Evolutionary conservation across 352 stramenopile genomes (phyloP), one percentile per base, ranked within the genome.

Genomic region (Phytopythium vexans): DNA sequence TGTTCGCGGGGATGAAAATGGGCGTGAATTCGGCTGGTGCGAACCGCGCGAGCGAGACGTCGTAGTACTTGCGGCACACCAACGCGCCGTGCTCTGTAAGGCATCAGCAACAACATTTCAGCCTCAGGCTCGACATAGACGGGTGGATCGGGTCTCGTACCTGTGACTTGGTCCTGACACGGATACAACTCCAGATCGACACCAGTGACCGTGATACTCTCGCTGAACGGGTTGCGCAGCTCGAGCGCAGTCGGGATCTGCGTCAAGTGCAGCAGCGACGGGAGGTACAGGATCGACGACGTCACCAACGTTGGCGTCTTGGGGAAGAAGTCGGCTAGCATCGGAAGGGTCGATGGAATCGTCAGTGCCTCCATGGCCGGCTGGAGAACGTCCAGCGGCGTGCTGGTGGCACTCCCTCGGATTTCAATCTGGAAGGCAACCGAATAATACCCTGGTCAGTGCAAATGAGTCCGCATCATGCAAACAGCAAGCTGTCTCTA

Each of bases 191-290:
- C 46, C 21, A 94, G 48, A 52, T 92, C 81, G 8, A 88, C 72
- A 6, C 39, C 60, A 6, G 67, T 83, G 37, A 94, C 64, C 8
- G 78, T 88, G 54, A 94, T 92, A 39, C 56, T 77, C 58, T 92
- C 78, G 54, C 69, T 86, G 56, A 94, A 94, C 14, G 84, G 82
- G 44, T 94, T 94, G 1, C 80, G 77, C 53, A 94, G 50, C 51
- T 85, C 70, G 11, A 94, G 62, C 32, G 84, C 74, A 7, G 80
- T 92, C 16, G 82, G 77, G 38, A 94, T 86, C 27, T 63, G 63
- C 12, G 65, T 78, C 49, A 90, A 60, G 32, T 94, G 79, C 27
- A 91, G 67, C 43, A 92, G 59, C 21, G 80, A 90, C 14, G 82
- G 82, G 27, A 74, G 77, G 48, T 92, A 92, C 48, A 94, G 60